Evolutionary conservation across 2,329 filamentous ascomycete species (phyloP).

Genomic region (Cladophialophora carrionii): DNA sequence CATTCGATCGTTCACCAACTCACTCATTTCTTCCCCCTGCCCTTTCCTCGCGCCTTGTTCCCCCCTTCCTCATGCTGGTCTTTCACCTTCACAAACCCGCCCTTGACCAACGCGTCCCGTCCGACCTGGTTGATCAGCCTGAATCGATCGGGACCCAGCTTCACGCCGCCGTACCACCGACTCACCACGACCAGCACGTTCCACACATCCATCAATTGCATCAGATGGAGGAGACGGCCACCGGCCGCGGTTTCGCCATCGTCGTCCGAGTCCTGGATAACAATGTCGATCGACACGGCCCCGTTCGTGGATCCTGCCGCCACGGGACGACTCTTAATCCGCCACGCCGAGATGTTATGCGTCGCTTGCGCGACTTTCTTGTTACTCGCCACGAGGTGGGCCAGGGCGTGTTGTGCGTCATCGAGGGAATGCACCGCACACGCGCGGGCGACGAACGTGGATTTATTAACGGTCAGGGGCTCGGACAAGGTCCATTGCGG

Average conservation of each 20-base stretch:
- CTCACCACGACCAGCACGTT: constrained; percentile 90
- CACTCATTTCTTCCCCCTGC: constrained; percentile 10
- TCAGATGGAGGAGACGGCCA: constrained; percentile 78
- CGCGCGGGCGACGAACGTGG: constrained; percentile 76
- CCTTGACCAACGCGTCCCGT: constrained; percentile 79
- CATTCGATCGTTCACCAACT: neutral
- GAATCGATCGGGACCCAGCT: constrained; percentile 86
- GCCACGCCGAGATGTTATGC: constrained; percentile 95
- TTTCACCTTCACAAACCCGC: constrained; percentile 62
- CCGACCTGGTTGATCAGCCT: constrained; percentile 85
- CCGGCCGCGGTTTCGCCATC: constrained; percentile 95
- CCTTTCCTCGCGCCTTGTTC: constrained; percentile 1
- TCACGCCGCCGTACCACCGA: constrained; percentile 91
- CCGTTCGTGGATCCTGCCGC: neutral
- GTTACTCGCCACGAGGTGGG: constrained; percentile 77
- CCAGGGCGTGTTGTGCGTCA: constrained; percentile 71
- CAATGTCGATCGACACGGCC: neutral
- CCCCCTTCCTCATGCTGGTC: constrained; percentile 30
- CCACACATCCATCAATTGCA: constrained; percentile 96
- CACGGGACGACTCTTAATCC: constrained; percentile 57
- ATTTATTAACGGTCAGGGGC: constrained; percentile 77
- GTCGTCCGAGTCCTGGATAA: constrained; percentile 85
- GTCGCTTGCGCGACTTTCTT: constrained; percentile 83
- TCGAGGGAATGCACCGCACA: constrained; percentile 65
- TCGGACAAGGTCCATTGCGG: constrained; percentile 75